Base-by-base conservation (phyloP, 2,329 filamentous ascomycete genomes). In the Alternaria viburni region DNA sequence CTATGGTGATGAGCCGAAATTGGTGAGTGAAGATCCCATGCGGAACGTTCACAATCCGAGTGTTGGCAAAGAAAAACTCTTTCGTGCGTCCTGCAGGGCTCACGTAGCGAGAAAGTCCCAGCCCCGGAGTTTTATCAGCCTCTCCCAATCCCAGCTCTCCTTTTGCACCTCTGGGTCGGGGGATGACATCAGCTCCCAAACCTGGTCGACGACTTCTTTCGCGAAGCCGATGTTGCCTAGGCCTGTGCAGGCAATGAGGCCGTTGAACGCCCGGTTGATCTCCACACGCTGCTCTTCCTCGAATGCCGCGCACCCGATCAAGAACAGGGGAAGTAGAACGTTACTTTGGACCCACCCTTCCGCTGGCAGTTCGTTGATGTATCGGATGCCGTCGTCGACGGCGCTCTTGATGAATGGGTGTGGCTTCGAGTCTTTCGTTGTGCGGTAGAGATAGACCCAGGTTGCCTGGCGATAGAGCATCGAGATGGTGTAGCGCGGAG, bases 381-480 rank as follows among this genome's bases (percentile, higher is more conserved):
- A 88, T n/a, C 79, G 71, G 12, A 89, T 82, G 2, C 86, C 87
- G 58, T 87, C 83, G 58, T 89, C 84, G 5, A 89, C 87, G 0
- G 86, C 87, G 30, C 83, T 81, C 26, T 84, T 81, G 65, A 89
- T 87, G 65, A 85, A 87, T 2, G 83, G 80, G 63, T 84, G 84
- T 11, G 86, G 83, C n/a, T 79, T 79, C 1, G 87, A 89, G 5
- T 84, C 84, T 57, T 85, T 84, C 43, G 88, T 87, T 5, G 87
- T 89, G 54, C 87, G 86, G 69, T 87, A 88, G 1, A 89, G 83
- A 70, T 89, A 89, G 11, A 89, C 85, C 87, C 87, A 89, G 7
- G 86, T 88, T 46, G 86, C 87, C 72, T 89, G 87, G 12, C 87
- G 83, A 73, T 89, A 89, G 6, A 89, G 79, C 76, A 89, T 85